Evolutionary conservation across 306 rosid species (phyloP), one percentile per base, ranked within the genome.

Genomic region (Glycine tomentella): DNA sequence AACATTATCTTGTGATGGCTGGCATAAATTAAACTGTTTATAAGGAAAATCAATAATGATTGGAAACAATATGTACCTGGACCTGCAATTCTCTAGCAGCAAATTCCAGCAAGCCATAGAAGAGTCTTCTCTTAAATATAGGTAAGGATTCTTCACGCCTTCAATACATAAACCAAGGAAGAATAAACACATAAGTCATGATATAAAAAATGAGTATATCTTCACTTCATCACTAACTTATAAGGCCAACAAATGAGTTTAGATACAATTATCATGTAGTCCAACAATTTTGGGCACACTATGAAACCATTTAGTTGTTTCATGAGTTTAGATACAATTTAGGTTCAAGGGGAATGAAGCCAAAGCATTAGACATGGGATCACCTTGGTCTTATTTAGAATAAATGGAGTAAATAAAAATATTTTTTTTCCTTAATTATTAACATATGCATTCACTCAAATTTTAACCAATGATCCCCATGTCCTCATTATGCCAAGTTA

Each of bases 131-230:
- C 85, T 95, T 95, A 86, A 93, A 93, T 82, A 92, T 88, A 52
- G 99, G 97, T 76, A 95, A 84, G 0, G 96, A 89, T 85, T 93
- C 97, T 87, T 95, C 98, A 1, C 97, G 96, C 84, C 99, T 95
- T 86, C 82, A 89, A 88, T 85, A 73, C 78, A 86, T 70, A 44
- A 81, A 71, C 81, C 78, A 81, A 66, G 81, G 72, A 82, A 84
- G 64, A 74, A 74, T 17, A 17, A 78, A 71, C 49, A 72, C 17
- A 61, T 46, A 75, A 84, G 76, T 73, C 16, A 75, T 31, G 66
- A 81, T 44, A 16, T n/a, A 48, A 7, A 25, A 25, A 25, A 25
- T 1, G 31, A 25, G 20, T 20, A 20, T 20, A 20, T 25, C 31
- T 25, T 25, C 31, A 25, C 31, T 25, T 25, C 2, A 25, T 1